Base-by-base conservation (phyloP, 2,329 filamentous ascomycete species). In the Hirsutella minnesotensis region DNA sequence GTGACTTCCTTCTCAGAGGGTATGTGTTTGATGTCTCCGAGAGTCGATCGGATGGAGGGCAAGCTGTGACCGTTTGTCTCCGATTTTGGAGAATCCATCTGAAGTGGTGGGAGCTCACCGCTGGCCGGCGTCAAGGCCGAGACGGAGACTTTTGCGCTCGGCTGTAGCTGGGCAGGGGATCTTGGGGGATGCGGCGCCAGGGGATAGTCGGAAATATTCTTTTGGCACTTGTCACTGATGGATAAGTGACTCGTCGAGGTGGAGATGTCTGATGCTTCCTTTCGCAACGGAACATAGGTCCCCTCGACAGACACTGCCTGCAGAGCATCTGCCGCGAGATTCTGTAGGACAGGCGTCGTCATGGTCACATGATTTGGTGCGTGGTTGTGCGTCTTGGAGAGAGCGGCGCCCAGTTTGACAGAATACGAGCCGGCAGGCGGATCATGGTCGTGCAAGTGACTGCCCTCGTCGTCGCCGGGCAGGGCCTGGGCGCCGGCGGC, bases 401-500 rank as follows among this genome's bases (percentile, higher is more conserved):
- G 16, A 19, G 39, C 24, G n/a, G 38, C 37, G 27, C 24, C 40
- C 19, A 30, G 9, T 20, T 22, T 24, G 12, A n/a, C 33, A n/a
- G 19, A 22, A 13, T 10, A 16, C 21, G 44, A 22, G 8, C 31
- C 10, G 18, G 16, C 34, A 19, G 9, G 13, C 12, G 9, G 46
- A 33, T 53, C 57, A 36, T 62, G 61, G 47, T 68, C 65, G 47
- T 66, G 24, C 24, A 27, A 12, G 24, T 27, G 64, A 38, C 68
- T 63, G 13, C 65, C 65, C 42, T 65, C 62, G 43, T 61, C 56
- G 44, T 65, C 66, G 2, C 62, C 64, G 19, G 70, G 67, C 39
- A 84, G 64, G 19, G 74, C 68, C 49, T 69, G 58, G 47, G 65
- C 63, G 48, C 70, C 73, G 44, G 77, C 81, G 54, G 64, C 57